Evolutionary conservation across 768 basidiomycete genomes (phyloP), one percentile per base, ranked within the genome.

Genomic region (Crepidotus variabilis): DNA sequence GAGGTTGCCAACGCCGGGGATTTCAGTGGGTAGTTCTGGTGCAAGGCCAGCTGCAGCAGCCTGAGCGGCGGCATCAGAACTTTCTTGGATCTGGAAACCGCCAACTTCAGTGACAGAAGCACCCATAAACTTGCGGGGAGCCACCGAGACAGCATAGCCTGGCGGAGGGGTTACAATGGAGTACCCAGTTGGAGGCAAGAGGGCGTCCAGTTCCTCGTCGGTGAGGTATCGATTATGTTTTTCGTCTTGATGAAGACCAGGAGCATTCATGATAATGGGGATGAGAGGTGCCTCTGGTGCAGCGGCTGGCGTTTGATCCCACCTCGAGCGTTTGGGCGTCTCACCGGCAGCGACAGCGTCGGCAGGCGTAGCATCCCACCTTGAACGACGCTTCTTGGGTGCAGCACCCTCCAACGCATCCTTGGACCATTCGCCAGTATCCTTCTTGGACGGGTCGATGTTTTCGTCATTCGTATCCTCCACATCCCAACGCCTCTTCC

Each of bases 61-160:
- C 0, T 84, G 78, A 6, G 93, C 89, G 20, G 90, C 91, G 14
- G 90, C 90, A 63, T 95, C 94, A 10, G 94, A 92, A 57, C 95
- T 85, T 60, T 98, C 95, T 72, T 97, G 93, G 55, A 97, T 96
- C 60, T 98, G 94, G 79, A 98, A 98, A 45, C 96, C 96, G 60
- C 88, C 87, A 45, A 85, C 80, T 48, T 82, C 78, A 10, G 77
- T 77, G 28, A 81, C 69, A 22, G 79, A 75, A 14, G 81, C 75
- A 2, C 82, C 79, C 78, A 84, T 80, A 55, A 86, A 75, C 67
- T 84, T 82, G 57, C 83, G 81, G 51, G 84, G 84, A 9, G 78
- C 76, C n/a, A 80, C 71, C 64, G 88, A 80, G 21, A 92, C 90
- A 54, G 88, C 89, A 78, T 98, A 98, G 51, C 94, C 96, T 46